These are phyloP conservation scores for Jacaranda mimosifolia DNA, from an alignment of 257 asterid genomes.

Conservation along the genomic window DNA sequence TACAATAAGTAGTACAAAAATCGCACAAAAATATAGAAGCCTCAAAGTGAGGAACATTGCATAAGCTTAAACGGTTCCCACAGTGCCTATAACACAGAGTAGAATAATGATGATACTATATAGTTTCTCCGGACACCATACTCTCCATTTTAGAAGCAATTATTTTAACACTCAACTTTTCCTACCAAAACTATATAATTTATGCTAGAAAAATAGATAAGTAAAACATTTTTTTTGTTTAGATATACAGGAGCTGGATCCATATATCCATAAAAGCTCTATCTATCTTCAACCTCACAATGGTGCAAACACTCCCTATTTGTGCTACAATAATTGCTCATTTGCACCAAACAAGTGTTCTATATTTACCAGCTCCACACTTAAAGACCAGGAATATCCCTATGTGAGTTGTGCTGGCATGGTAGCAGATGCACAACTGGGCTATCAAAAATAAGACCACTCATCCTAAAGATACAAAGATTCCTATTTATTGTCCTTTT, in stretches of 20 bases:
- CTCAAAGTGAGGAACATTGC: background rate
- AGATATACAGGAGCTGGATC: conserved; percentile 1
- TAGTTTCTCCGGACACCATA: background rate
- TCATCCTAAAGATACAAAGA: conserved; percentile 14
- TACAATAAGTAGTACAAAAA: conserved; percentile 36
- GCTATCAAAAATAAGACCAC: background rate
- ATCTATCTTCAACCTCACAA: background rate
- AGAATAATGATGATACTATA: background rate
- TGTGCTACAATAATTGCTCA: too few relatives aligned
- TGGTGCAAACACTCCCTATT: too few relatives aligned
- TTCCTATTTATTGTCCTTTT: background rate
- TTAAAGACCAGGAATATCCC: too few relatives aligned
- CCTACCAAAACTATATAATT: background rate
- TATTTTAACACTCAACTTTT: background rate
- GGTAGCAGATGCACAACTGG: conserved; percentile 8
- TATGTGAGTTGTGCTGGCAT: background rate
- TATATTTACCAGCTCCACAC: too few relatives aligned
- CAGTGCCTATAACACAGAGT: conserved; percentile 18
- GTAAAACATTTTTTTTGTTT: background rate
- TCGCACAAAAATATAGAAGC: conserved; percentile 34
- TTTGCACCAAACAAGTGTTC: too few relatives aligned
- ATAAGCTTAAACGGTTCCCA: background rate
- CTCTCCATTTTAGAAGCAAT: background rate
- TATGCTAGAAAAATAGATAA: background rate
- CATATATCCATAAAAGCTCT: conserved; percentile 8